A percentile compares a stretch with the other conserved stretches of the same genome.
Conservation (phyloP, 164 flowering plant species). For the Houttuynia cordata region DNA sequence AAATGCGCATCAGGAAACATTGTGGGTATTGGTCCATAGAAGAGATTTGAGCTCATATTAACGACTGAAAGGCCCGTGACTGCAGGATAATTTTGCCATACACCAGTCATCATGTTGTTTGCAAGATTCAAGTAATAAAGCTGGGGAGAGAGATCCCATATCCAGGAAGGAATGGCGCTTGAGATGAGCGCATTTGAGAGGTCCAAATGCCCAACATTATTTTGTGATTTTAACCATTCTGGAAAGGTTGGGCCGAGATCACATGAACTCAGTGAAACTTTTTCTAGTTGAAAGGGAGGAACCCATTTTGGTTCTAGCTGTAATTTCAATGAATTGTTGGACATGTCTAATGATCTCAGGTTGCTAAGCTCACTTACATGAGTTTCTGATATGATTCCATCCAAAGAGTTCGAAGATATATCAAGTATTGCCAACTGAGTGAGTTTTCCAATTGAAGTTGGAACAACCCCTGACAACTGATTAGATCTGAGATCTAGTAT, state of each 20-base stretch:
- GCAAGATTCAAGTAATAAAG: too few relatives aligned
- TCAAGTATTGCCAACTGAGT: too few relatives aligned
- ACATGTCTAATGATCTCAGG: not conserved
- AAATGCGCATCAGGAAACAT: not conserved
- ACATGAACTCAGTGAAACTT: not conserved
- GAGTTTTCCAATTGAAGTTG: too few relatives aligned
- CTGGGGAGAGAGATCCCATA: not conserved
- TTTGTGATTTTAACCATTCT: not conserved
- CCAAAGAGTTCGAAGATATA: not conserved
- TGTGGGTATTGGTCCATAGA: too few relatives aligned
- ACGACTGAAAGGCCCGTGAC: too few relatives aligned
- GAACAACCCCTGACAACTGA: too few relatives aligned
- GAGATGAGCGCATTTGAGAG: not conserved
- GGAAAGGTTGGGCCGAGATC: not conserved
- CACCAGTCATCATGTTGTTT: too few relatives aligned
- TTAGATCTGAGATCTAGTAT: not conserved
- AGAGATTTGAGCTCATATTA: too few relatives aligned
- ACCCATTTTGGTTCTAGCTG: not conserved
- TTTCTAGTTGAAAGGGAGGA: not conserved
- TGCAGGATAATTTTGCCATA: too few relatives aligned
- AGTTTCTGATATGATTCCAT: not conserved
- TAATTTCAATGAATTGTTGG: not conserved
- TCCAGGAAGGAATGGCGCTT: not conserved
- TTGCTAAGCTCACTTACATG: not conserved
- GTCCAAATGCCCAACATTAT: not conserved